Percentiles rank a stretch among this genome's conserved stretches.
These are phyloP conservation scores for Xanthoconium separans DNA, from an alignment of 1,284 basidiomycete species.

Conservation along the genomic window DNA sequence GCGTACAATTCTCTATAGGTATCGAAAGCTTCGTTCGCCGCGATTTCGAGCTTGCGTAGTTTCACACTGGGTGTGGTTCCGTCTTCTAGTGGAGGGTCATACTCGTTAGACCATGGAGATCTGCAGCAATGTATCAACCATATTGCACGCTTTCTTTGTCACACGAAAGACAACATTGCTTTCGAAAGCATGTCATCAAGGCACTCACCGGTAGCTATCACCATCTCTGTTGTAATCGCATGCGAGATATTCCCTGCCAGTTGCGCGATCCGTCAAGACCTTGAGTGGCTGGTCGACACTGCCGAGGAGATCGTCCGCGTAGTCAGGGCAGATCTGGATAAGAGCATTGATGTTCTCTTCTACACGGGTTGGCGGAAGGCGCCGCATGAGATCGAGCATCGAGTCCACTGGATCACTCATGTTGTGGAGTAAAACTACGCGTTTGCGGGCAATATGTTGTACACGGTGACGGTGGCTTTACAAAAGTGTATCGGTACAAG, in stretches of 20 bases:
- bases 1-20: slow-evolving; percentile 93
- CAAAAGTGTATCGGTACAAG: not conserved
- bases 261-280: slow-evolving; percentile 75
- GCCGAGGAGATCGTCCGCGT: slow-evolving; percentile 92
- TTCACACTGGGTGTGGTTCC: slow-evolving; percentile 84
- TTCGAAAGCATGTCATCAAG: not conserved
- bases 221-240: slow-evolving; percentile 99
- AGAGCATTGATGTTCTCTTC: slow-evolving; percentile 87
- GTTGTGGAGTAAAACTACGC: slow-evolving; percentile 9
- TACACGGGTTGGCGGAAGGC: slow-evolving; percentile 90
- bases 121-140: slow-evolving; percentile 40
- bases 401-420: slow-evolving; percentile 83
- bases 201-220: slow-evolving; percentile 82
- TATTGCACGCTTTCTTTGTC: not conserved
- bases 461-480: not conserved
- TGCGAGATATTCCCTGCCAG: slow-evolving; percentile 87
- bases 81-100: slow-evolving; percentile 84
- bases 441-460: slow-evolving; percentile 5
- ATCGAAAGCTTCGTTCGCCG: slow-evolving; percentile 95
- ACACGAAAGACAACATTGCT: not conserved
- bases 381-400: slow-evolving; percentile 94
- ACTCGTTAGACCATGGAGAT: slow-evolving; percentile 97
- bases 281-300: slow-evolving; percentile 95
- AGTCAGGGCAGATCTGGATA: slow-evolving; percentile 85
- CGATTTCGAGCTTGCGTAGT: slow-evolving; percentile 88